Evolutionary conservation across 1,284 basidiomycete species (phyloP).

Genomic region (Afroboletus lepidellus): DNA sequence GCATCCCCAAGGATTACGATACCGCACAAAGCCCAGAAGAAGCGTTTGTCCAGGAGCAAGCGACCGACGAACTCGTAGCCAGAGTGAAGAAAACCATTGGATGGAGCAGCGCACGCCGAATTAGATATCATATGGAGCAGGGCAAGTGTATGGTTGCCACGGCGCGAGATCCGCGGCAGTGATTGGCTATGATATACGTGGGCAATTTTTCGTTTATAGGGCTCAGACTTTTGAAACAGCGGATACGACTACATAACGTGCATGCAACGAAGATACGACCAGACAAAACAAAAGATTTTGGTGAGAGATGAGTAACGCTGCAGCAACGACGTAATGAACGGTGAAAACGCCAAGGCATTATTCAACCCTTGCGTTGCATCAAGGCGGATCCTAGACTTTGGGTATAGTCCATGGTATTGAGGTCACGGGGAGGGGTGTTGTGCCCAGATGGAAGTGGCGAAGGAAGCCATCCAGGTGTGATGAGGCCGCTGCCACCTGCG

Average conservation of each 20-base stretch:
- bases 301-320: not conserved
- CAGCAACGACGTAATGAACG: constrained; percentile 4
- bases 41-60: constrained; percentile 52
- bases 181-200: not conserved
- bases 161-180: no score
- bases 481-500: constrained; percentile 63
- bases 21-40: constrained; percentile 64
- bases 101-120: not conserved
- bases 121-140: no score
- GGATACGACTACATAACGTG: constrained; percentile 21
- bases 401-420: constrained; percentile 25
- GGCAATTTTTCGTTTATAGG: constrained; percentile 11
- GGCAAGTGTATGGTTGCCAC: no score
- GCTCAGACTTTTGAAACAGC: not conserved
- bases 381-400: constrained; percentile 26
- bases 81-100: constrained; percentile 2
- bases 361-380: constrained; percentile 32
- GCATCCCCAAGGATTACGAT: constrained; percentile 73
- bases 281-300: constrained; percentile 12
- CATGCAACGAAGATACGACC: constrained; percentile 10
- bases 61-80: constrained; percentile 11
- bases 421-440: constrained; percentile 30
- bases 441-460: constrained; percentile 35
- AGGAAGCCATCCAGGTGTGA: constrained; percentile 36
- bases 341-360: constrained; percentile 2